These are phyloP conservation scores for Tetratostichococcus sp. DNA, from an alignment of 139 green algal species.

Conservation along the genomic window DNA sequence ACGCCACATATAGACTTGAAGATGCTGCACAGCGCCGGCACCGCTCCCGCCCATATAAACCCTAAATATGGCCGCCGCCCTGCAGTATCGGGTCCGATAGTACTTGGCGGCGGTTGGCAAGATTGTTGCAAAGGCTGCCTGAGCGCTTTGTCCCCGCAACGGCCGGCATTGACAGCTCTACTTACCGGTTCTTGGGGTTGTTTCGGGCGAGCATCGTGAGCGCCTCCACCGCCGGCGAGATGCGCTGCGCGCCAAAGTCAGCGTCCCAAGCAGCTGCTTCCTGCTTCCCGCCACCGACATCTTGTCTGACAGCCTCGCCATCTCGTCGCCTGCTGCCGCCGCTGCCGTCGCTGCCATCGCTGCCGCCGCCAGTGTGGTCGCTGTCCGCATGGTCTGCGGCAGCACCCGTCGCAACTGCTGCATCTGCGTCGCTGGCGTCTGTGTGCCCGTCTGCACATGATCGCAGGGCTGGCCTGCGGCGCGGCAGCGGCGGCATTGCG, in stretches of 20 bases:
- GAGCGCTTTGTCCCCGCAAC: too few species aligned
- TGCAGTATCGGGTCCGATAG: neutral
- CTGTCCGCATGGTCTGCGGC: neutral
- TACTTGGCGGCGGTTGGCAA: too few species aligned
- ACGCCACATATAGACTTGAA: too few species aligned
- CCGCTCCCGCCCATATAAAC: conserved; percentile 3
- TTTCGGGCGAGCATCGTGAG: conserved; percentile 10
- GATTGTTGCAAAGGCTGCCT: too few species aligned
- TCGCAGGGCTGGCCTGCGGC: too few species aligned
- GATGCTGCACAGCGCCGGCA: conserved; percentile 12
- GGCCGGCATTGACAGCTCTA: too few species aligned
- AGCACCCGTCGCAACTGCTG: too few species aligned
- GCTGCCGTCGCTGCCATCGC: neutral
- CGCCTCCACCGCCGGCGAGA: neutral
- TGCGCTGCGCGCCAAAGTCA: neutral
- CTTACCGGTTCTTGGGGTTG: conserved; percentile 7
- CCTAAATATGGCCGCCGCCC: conserved; percentile 1
- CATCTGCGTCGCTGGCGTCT: neutral
- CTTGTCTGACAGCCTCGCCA: neutral
- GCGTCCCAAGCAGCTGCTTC: neutral
- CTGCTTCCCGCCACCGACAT: neutral
- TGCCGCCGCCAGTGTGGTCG: neutral
- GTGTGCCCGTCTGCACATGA: too few species aligned
- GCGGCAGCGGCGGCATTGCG: neutral
- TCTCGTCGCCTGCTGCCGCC: neutral